These are phyloP conservation scores for Terana coerulea DNA, from an alignment of 768 basidiomycete genomes.

Conservation along the genomic window DNA sequence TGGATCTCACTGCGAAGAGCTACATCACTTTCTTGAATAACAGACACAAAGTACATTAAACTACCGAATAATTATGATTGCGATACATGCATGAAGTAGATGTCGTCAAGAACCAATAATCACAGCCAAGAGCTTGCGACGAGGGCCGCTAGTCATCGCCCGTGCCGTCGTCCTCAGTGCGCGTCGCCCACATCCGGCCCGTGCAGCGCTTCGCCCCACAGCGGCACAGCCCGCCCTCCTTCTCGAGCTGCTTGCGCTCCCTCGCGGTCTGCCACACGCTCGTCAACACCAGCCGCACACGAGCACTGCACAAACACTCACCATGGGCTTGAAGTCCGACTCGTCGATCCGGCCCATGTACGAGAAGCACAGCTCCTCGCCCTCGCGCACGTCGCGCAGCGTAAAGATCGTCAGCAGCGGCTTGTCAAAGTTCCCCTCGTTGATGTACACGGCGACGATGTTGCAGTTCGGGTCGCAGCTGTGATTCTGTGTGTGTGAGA, in stretches of 20 bases:
- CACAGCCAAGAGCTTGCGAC: no score
- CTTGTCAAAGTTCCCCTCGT: slow-evolving; percentile 69
- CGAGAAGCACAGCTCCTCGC: slow-evolving; percentile 75
- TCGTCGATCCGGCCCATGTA: slow-evolving; percentile 54
- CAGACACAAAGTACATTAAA: no score
- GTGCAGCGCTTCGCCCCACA: background rate
- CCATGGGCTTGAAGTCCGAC: slow-evolving; percentile 18
- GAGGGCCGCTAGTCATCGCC: no score
- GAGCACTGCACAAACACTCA: background rate
- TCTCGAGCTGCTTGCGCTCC: background rate
- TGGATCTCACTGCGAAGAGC: no score
- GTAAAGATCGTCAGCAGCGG: slow-evolving; percentile 71
- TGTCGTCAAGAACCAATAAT: no score
- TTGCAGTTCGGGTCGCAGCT: slow-evolving; percentile 85
- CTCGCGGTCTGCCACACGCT: background rate
- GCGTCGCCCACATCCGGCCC: background rate
- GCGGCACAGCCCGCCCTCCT: background rate
- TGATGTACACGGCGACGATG: slow-evolving; percentile 72
- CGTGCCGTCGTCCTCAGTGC: background rate
- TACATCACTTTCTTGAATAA: no score
- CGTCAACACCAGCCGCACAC: background rate
- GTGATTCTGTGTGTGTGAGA: slow-evolving; percentile 61
- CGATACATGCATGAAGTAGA: no score
- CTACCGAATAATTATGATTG: no score
- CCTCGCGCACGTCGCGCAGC: slow-evolving; percentile 52